Conservation (phyloP, 306 rosid genomes). For the Trichosanthes truncata region DNA sequence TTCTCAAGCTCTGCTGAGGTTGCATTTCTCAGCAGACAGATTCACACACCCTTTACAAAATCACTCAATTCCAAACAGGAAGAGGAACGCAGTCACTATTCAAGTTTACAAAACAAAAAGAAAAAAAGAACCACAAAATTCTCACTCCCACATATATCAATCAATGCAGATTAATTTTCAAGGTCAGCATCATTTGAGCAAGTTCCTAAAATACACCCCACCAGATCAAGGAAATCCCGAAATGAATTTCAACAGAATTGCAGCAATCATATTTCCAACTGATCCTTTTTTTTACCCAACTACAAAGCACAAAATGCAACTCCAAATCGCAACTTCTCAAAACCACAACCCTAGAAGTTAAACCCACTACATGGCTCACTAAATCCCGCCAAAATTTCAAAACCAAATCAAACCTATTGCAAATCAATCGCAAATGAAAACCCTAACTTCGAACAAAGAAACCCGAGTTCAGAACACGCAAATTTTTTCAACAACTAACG, state of each 20-base stretch:
- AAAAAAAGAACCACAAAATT: conserved; percentile 20
- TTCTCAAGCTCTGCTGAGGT: conserved; percentile 83
- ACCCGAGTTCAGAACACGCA: conserved; percentile 23
- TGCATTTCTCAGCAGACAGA: conserved; percentile 79
- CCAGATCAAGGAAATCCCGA: conserved; percentile 1
- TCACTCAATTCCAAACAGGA: conserved; percentile 31
- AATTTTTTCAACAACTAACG: conserved; percentile 17
- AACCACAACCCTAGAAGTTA: conserved; percentile 86
- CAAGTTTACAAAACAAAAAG: conserved; percentile 22
- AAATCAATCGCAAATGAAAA: conserved; percentile 38
- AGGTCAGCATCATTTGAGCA: neutral
- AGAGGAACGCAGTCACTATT: conserved; percentile 28
- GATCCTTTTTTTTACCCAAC: conserved; percentile 29
- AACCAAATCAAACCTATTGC: conserved; percentile 24
- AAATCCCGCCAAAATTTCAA: conserved; percentile 27
- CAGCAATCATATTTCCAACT: conserved; percentile 23
- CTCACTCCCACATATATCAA: conserved; percentile 35
- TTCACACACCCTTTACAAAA: conserved; percentile 59
- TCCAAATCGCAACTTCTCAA: conserved; percentile 49
- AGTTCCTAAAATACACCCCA: neutral
- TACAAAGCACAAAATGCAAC: conserved; percentile 45
- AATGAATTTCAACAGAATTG: conserved; percentile 11
- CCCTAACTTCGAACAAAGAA: conserved; percentile 45
- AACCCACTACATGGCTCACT: conserved; percentile 28
- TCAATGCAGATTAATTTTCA: conserved; percentile 1